Base-by-base conservation (phyloP, 306 rosid genomes). In the Trifolium pratense region DNA sequence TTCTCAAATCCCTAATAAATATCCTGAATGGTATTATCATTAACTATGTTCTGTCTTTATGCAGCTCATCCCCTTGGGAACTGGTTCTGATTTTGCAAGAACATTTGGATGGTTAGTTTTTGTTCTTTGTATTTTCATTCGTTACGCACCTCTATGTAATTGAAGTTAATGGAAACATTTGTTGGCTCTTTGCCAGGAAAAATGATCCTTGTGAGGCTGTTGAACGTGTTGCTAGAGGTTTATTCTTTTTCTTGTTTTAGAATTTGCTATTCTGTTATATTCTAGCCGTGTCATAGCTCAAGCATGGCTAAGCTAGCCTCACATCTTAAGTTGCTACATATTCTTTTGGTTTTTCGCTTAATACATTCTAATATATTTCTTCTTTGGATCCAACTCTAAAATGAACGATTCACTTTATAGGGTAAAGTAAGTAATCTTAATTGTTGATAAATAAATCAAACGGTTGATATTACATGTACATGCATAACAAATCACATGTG, bases 51-150 rank as follows among this genome's bases (percentile, higher is more conserved):
- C 40, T 74, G 81, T 62, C 74, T 31, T 73, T 85, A 21, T 88
- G 79, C 90, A 94, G 99, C 86, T 94, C 55, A 91, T 94, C 53
- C 99, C 99, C 69, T 74, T 94, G 58, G 99, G 99, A 49, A 94
- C 99, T 42, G 99, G 97, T 56, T 91, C 97, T 8, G 99, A 94
- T 75, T 94, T 94, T 73, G 95, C 97, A 52, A 81, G 92, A 83
- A 81, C 97, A 72, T 90, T 89, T 77, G 89, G 91, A 60, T 91
- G 99, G 99, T 94, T 65, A 43, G 74, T 70, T 71, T 75, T 48
- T 52, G 55, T 52, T 66, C 7, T 66, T 70, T 32, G 7, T 60
- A 25, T 51, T 67, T 42, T 83, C 55, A 25, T 66, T 48, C 46
- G 37, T 70, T 68, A 78, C 42, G 21, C 21, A 49, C 17, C 74